Base-by-base conservation (phyloP, 495 filamentous ascomycete genomes). In the Filosporella fistucella region DNA sequence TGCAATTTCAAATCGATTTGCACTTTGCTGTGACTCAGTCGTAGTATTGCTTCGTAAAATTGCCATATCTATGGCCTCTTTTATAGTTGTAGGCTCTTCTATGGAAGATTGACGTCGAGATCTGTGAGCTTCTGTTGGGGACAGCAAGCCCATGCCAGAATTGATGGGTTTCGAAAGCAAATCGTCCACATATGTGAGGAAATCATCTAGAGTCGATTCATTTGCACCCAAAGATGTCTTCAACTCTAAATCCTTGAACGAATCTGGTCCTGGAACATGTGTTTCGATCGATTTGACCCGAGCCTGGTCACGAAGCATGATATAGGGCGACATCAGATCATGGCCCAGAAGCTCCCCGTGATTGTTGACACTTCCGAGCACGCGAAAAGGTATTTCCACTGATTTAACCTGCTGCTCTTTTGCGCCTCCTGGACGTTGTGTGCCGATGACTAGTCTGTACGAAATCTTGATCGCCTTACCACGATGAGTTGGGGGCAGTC, bases 361-460 rank as follows among this genome's bases (percentile, higher is more conserved):
- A 45, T 55, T 80, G 68, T 91, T 93, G 26, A 95, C 88, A 49
- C 89, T 85, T 26, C 89, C 89, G 23, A 96, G 81, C 3, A 98
- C 87, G n/a, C 91, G 83, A 61, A 98, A 97, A 2, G 94, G 93
- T 22, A 96, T 74, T 47, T 95, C 90, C 22, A 96, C 86, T n/a
- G 88, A 86, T 58, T 85, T 88, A 42, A 96, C 83, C 57, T 91
- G 88, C 54, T 88, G 81, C 51, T 91, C 86, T 47, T 78, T 81
- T 10, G 75, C 70, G 13, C 80, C 82, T 16, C 88, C 88, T 3
- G 91, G 82, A 39, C 91, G 68, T 61, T 97, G 93, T 4, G 89
- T 96, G 25, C 91, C 93, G 55, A 98, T 89, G 21, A 95, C 80
- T 12, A 98, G 66, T 63, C 86, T 88, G 71, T 98, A 98, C 2